These are phyloP conservation scores for Jasminum sambac DNA, from an alignment of 257 asterid genomes.

Conservation along the genomic window DNA sequence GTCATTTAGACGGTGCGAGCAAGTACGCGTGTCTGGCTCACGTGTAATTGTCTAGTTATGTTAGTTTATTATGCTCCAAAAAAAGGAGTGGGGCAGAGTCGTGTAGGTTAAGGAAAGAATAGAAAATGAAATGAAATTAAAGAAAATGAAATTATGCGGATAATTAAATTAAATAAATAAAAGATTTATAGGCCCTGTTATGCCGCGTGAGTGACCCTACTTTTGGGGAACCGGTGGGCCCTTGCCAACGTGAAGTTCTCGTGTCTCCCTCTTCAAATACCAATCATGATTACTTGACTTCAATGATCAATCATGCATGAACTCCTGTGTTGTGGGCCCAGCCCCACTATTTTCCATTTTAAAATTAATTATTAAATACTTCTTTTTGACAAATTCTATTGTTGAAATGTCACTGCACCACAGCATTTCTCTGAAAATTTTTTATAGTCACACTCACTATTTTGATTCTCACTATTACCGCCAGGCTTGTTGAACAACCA, in stretches of 20 bases:
- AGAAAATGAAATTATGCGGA: background rate
- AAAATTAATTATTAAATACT: background rate
- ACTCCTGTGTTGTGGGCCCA: constrained; percentile 14
- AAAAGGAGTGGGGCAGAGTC: background rate
- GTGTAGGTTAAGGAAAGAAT: constrained; percentile 14
- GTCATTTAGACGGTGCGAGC: background rate
- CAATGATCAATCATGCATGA: constrained; percentile 2
- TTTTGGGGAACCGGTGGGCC: constrained; percentile 47
- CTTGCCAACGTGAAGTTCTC: constrained; percentile 39
- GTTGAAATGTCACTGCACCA: too few species aligned
- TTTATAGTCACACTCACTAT: too few species aligned
- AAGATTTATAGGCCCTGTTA: constrained; percentile 2
- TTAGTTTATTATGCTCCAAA: background rate
- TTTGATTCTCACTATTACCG: too few species aligned
- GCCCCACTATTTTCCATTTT: background rate
- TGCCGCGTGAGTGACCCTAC: constrained; percentile 37
- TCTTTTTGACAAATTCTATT: background rate
- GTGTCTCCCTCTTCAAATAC: constrained; percentile 9
- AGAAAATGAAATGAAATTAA: background rate
- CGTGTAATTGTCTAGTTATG: constrained; percentile 35
- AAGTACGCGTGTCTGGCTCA: constrained; percentile 23
- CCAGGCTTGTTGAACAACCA: too few species aligned
- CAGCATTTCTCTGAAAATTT: too few species aligned
- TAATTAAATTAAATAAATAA: background rate
- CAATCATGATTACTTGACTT: constrained; percentile 20